Conservation (phyloP, 495 filamentous ascomycete species). For the Aspergillus diversus region DNA sequence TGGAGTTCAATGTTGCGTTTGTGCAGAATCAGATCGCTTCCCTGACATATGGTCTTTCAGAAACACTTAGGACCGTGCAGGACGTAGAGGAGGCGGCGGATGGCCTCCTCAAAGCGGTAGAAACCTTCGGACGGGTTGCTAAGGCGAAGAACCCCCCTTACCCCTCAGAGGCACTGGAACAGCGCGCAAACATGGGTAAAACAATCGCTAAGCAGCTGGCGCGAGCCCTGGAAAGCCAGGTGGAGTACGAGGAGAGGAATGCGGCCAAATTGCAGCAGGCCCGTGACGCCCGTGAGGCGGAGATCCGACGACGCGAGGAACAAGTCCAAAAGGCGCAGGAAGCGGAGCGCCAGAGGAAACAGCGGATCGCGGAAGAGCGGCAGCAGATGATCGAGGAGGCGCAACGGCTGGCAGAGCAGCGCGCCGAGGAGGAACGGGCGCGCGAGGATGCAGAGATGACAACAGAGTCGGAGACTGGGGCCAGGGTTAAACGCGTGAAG, state of each 20-base stretch:
- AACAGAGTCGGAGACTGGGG: conserved; percentile 75
- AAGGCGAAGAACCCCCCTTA: conserved; percentile 85
- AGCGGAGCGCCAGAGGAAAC: conserved; percentile 67
- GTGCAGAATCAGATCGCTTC: conserved; percentile 92
- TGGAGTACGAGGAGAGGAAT: conserved; percentile 92
- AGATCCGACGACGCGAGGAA: conserved; percentile 73
- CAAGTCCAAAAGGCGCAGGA: conserved; percentile 66
- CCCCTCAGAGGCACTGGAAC: conserved; percentile 84
- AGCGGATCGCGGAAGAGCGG: conserved; percentile 80
- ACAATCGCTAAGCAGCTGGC: conserved; percentile 91
- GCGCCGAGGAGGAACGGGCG: conserved; percentile 71
- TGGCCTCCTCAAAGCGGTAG: conserved; percentile 91
- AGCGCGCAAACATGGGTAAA: conserved; percentile 94
- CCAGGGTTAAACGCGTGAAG: conserved; percentile 74
- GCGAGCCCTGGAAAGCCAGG: conserved; percentile 78
- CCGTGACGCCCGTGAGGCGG: conserved; percentile 73
- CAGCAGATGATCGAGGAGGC: conserved; percentile 77
- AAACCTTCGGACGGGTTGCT: conserved; percentile 78
- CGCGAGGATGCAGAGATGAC: conserved; percentile 72
- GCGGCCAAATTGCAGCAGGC: conserved; percentile 79
- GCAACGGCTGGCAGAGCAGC: conserved; percentile 66
- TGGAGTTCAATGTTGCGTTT: conserved; percentile 97
- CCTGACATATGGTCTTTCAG: conserved; percentile 71
- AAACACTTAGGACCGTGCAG: conserved; percentile 73
- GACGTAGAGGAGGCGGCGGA: conserved; percentile 77